phyloP scores from a whole-genome alignment of 164 flowering plant genomes.

The Annona squamosa region DNA sequence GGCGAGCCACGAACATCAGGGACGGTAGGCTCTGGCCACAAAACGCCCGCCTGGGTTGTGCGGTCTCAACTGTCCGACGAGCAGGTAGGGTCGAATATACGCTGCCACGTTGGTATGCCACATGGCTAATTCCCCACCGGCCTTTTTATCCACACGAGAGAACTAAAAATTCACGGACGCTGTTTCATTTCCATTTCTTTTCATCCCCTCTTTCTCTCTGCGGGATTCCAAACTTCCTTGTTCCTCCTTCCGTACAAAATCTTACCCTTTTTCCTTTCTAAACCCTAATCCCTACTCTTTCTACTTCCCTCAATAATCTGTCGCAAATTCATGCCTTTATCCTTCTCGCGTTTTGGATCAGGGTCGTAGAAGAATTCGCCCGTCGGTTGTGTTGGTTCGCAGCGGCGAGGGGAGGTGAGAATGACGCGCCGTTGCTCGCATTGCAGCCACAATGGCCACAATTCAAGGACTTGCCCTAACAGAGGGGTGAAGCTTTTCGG shows the following conservation, averaged over 20 bases:
- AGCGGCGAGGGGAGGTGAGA: background rate
- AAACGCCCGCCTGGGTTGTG: background rate
- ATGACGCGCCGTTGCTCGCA: slow-evolving; percentile 90
- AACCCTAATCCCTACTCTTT: background rate
- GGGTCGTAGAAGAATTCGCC: background rate
- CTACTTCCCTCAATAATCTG: background rate
- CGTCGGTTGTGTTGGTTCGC: background rate
- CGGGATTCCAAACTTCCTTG: background rate
- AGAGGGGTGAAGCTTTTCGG: slow-evolving; percentile 87
- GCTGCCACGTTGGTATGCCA: background rate
- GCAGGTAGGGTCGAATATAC: background rate
- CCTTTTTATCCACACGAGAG: background rate
- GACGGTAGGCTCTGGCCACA: background rate
- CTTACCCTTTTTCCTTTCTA: background rate
- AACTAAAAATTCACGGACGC: background rate
- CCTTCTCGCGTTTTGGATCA: background rate
- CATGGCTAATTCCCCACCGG: background rate
- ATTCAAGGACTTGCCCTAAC: slow-evolving; percentile 85
- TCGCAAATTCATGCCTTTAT: background rate
- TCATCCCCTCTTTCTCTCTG: background rate
- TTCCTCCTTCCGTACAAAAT: background rate
- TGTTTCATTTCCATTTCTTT: slow-evolving; percentile 1
- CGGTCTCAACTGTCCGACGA: background rate
- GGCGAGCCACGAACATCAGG: background rate
- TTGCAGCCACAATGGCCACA: slow-evolving; percentile 87